A percentile compares a stretch with the other conserved stretches of the same genome.
Evolutionary conservation across 768 basidiomycete species (phyloP).

Genomic region (Dentipellis fragilis): DNA sequence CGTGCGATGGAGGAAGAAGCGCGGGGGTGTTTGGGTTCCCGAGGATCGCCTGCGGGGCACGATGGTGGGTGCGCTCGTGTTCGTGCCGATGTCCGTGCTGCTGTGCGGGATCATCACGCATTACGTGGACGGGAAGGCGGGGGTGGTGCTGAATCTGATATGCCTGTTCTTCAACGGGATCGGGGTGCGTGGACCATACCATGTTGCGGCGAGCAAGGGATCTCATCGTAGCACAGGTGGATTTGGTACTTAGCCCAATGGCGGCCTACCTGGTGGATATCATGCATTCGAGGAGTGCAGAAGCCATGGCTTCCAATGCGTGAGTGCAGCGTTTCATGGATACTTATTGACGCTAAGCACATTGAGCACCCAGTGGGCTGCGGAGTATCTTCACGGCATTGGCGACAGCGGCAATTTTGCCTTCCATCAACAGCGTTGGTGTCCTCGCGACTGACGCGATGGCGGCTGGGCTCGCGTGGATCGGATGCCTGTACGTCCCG

Average conservation of each 20-base stretch:
- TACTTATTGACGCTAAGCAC: background rate
- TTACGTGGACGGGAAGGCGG: conserved; percentile 38
- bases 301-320: conserved; percentile 49
- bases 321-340: conserved; percentile 20
- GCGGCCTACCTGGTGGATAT: conserved; percentile 53
- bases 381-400: conserved; percentile 35
- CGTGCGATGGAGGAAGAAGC: conserved; percentile 33
- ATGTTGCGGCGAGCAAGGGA: background rate
- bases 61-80: conserved; percentile 32
- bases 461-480: conserved; percentile 34
- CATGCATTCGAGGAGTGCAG: conserved; percentile 50
- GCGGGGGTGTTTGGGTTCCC: conserved; percentile 52
- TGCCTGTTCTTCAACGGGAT: conserved; percentile 56
- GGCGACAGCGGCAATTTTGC: conserved; percentile 37
- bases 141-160: conserved; percentile 39
- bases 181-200: conserved; percentile 32
- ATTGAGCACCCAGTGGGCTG: conserved; percentile 29
- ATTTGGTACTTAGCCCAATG: conserved; percentile 44
- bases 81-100: conserved; percentile 45
- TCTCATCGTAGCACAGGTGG: conserved; percentile 28
- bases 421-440: conserved; percentile 43
- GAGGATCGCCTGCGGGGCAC: conserved; percentile 58
- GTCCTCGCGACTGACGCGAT: conserved; percentile 38
- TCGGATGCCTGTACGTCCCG: conserved; percentile 41
- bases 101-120: conserved; percentile 38